Evolutionary conservation across 176 grass and related monocot genomes (phyloP).

Genomic region (Triticum dicoccoides): DNA sequence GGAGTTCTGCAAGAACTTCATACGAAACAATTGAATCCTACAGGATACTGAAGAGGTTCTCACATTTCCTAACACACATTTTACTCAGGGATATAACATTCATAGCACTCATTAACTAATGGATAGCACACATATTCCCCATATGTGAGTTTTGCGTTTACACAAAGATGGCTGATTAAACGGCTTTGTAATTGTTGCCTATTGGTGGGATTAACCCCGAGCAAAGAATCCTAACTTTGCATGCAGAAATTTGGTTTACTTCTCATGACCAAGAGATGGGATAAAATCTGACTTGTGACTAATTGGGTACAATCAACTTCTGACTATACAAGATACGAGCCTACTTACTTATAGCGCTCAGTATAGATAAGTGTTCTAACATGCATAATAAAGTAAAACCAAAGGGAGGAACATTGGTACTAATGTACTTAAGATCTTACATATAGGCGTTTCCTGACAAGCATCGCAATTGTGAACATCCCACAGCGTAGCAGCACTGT

Average conservation of each 20-base stretch:
- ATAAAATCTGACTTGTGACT: background rate
- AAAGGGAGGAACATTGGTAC: background rate
- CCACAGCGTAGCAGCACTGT: constrained; percentile 7
- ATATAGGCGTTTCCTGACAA: background rate
- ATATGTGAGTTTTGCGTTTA: background rate
- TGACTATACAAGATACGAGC: background rate
- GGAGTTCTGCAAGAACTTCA: background rate
- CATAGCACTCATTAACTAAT: background rate
- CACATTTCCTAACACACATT: background rate
- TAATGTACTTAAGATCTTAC: constrained; percentile 12
- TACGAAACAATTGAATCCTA: background rate
- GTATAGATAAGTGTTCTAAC: background rate
- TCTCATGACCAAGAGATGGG: background rate
- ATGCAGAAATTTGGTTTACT: background rate
- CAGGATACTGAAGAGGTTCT: background rate
- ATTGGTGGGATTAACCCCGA: background rate
- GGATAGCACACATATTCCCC: background rate
- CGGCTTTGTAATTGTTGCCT: background rate
- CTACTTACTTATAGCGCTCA: background rate
- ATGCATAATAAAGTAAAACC: background rate
- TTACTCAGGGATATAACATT: background rate
- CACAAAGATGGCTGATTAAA: background rate
- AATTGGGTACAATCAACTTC: background rate
- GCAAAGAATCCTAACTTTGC: background rate
- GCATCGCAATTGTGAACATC: background rate